Conservation (phyloP, 1,139 yeast species). For the Zygoascus hellenicus region DNA sequence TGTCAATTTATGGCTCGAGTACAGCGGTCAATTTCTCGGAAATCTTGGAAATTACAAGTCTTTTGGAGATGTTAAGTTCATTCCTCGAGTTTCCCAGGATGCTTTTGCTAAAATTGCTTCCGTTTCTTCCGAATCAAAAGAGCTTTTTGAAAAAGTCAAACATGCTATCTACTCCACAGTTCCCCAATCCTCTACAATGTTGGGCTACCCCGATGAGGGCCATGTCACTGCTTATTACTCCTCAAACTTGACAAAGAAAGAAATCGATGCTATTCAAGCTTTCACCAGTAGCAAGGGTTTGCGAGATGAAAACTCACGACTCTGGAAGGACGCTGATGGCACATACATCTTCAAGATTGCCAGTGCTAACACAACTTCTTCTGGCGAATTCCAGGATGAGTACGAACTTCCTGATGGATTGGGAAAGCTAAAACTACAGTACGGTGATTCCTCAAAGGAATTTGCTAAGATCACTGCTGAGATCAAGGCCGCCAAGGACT, state of each 20-base stretch:
- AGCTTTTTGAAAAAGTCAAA: constrained; percentile 42
- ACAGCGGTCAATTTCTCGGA: constrained; percentile 70
- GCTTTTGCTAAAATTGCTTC: constrained; percentile 47
- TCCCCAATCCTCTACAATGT: constrained; percentile 42
- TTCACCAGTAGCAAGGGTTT: constrained; percentile 57
- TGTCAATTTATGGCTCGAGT: constrained; percentile 50
- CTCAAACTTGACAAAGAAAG: constrained; percentile 48
- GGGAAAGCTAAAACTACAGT: constrained; percentile 48
- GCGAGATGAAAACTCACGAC: constrained; percentile 80
- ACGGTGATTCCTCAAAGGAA: constrained; percentile 69
- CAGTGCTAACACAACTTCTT: constrained; percentile 26
- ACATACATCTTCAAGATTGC: constrained; percentile 28
- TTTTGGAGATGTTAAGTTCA: constrained; percentile 81
- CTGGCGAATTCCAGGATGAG: constrained; percentile 20
- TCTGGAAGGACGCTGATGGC: constrained; percentile 37
- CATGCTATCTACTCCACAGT: constrained; percentile 49
- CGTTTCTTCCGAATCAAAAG: constrained; percentile 35
- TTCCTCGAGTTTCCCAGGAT: constrained; percentile 52
- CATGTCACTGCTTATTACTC: constrained; percentile 71
- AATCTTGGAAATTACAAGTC: constrained; percentile 85
- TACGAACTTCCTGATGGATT: constrained; percentile 23
- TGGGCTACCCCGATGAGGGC: constrained; percentile 77
- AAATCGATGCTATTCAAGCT: constrained; percentile 59
- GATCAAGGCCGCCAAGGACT: constrained; percentile 50
- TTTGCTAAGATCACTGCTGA: constrained; percentile 54